These are phyloP conservation scores for Fusarium pseudonygamai DNA, from an alignment of 2,329 filamentous ascomycete species.

Conservation along the genomic window DNA sequence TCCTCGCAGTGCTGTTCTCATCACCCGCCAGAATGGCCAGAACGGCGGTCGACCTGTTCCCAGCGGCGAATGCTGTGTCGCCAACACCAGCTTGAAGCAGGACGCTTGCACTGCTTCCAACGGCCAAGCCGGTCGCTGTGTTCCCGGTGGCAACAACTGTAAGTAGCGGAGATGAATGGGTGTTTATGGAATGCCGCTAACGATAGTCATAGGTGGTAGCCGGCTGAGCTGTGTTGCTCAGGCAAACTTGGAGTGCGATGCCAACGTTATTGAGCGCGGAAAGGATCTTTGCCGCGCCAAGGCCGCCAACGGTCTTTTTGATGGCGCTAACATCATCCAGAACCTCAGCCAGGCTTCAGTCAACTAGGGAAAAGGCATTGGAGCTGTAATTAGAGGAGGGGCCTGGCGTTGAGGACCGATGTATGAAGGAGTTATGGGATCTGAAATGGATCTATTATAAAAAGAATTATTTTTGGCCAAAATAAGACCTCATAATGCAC, in stretches of 20 bases:
- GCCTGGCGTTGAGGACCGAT: background rate
- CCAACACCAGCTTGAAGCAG: slow-evolving; percentile 20
- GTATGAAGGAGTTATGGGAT: background rate
- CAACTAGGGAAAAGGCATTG: background rate
- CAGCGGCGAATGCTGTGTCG: slow-evolving; percentile 5
- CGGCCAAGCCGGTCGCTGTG: slow-evolving; percentile 1
- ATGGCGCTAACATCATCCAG: slow-evolving; percentile 9
- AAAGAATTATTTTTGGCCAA: background rate
- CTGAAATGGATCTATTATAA: background rate
- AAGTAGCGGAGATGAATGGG: background rate
- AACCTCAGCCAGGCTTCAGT: slow-evolving; percentile 1
- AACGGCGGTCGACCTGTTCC: slow-evolving; percentile 11
- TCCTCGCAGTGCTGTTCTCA: background rate
- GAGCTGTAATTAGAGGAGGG: too few species aligned
- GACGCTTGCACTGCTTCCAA: slow-evolving; percentile 3
- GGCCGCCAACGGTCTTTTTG: background rate
- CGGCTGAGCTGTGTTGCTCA: slow-evolving; percentile 6
- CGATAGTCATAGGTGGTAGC: background rate
- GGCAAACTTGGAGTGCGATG: slow-evolving; percentile 5
- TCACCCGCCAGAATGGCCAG: background rate
- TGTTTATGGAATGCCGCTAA: background rate
- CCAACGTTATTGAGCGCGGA: background rate
- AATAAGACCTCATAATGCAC: rapidly evolving
- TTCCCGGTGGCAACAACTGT: slow-evolving; percentile 20
- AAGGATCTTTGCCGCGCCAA: slow-evolving; percentile 11